Conservation (phyloP, 768 basidiomycete species). For the Suillus clintonianus region DNA sequence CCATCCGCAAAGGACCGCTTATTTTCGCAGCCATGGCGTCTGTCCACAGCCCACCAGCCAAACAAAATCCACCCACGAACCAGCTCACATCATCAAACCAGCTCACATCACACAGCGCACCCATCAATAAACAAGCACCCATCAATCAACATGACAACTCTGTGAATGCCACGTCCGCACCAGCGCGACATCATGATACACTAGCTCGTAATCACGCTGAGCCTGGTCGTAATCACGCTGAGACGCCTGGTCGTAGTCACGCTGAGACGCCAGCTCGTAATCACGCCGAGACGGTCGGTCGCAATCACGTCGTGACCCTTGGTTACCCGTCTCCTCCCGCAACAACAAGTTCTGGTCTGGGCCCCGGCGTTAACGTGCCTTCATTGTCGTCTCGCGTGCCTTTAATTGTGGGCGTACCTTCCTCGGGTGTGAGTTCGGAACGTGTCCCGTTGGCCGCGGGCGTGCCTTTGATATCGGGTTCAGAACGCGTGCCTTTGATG, state of each 20-base stretch:
- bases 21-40: conserved; percentile 61
- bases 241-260: not conserved
- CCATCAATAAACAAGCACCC: not conserved
- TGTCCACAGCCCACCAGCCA: not conserved
- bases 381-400: too few relatives aligned
- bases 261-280: not conserved
- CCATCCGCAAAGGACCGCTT: conserved; percentile 51
- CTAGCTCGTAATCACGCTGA: too few relatives aligned
- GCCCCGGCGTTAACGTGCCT: not conserved
- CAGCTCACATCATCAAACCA: not conserved
- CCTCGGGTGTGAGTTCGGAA: not conserved
- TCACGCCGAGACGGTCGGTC: too few relatives aligned
- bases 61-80: not conserved
- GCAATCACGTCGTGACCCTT: too few relatives aligned
- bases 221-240: too few relatives aligned
- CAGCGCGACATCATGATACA: too few relatives aligned
- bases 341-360: not conserved
- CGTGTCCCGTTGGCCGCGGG: too few relatives aligned
- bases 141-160: conserved; percentile 20
- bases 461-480: not conserved
- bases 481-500: not conserved
- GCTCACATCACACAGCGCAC: not conserved
- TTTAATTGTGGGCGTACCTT: not conserved
- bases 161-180: conserved; percentile 8
- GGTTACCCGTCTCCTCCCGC: conserved; percentile 32